These are phyloP conservation scores for Serendipita vermifera DNA, from an alignment of 768 basidiomycete genomes.

Conservation along the genomic window DNA sequence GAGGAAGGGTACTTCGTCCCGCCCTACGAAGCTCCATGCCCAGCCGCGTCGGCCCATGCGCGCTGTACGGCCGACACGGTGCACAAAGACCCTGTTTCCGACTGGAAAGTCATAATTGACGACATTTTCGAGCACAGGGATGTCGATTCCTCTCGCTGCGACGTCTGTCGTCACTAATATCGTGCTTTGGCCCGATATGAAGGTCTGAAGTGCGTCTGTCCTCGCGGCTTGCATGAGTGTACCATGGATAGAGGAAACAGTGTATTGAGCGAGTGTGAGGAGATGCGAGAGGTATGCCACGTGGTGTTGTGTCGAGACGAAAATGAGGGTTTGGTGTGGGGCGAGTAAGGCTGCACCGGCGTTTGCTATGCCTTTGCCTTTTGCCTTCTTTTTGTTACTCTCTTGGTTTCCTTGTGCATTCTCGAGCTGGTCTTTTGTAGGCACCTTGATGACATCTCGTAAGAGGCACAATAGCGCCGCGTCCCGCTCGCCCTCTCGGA, in stretches of 20 bases:
- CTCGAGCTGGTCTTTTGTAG: slow-evolving; percentile 27
- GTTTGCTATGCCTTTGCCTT: slow-evolving; percentile 21
- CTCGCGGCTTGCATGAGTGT: slow-evolving; percentile 88
- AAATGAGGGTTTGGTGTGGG: slow-evolving; percentile 86
- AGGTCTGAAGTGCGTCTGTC: slow-evolving; percentile 78
- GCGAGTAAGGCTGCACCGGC: slow-evolving; percentile 40
- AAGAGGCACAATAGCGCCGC: slow-evolving; percentile 74
- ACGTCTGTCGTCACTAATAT: slow-evolving; percentile 96
- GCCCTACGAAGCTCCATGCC: slow-evolving; percentile 91
- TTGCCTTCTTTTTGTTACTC: slow-evolving; percentile 29
- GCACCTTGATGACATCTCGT: slow-evolving; percentile 77
- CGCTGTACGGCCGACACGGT: slow-evolving; percentile 93
- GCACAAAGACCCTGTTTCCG: slow-evolving; percentile 84
- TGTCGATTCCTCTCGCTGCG: slow-evolving; percentile 95
- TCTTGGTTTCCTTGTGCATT: slow-evolving; percentile 15
- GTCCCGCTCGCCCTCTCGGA: slow-evolving; percentile 89
- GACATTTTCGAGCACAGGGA: slow-evolving; percentile 90
- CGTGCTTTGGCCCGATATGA: slow-evolving; percentile 64
- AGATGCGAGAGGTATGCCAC: slow-evolving; percentile 85
- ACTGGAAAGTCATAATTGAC: slow-evolving; percentile 98
- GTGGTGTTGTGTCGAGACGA: slow-evolving; percentile 95
- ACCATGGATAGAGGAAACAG: slow-evolving; percentile 93
- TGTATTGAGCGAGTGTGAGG: slow-evolving; percentile 67
- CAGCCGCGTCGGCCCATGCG: slow-evolving; percentile 89
- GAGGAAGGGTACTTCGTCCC: slow-evolving; percentile 75